Conservation (phyloP, 208 protist genomes). For the Naegleria gruberi region DNA sequence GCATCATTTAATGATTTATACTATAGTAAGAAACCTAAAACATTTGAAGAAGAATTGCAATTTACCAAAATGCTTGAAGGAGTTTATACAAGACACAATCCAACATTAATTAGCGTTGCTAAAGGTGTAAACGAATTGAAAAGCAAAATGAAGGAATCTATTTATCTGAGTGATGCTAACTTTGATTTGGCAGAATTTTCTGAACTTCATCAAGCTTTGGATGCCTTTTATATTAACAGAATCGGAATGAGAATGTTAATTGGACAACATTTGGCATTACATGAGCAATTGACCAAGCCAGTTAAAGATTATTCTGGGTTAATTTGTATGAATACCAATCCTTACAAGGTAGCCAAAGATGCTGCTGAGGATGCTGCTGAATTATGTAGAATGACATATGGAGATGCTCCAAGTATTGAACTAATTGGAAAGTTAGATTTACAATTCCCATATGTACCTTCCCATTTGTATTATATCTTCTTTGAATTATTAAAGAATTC, state of each 20-base stretch:
- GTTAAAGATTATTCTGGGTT: neutral
- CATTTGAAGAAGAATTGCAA: neutral
- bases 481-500: constrained; percentile 89
- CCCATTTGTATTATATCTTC: constrained; percentile 84
- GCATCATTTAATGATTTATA: neutral
- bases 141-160: neutral
- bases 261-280: constrained; percentile 5
- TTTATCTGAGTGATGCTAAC: neutral
- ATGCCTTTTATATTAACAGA: constrained; percentile 6
- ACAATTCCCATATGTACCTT: constrained; percentile 77
- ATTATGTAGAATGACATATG: constrained; percentile 73
- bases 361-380: constrained; percentile 71
- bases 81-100: neutral
- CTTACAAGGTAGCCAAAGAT: constrained; percentile 31
- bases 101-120: neutral
- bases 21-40: neutral
- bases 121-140: constrained; percentile 1
- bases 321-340: neutral
- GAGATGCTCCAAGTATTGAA: constrained; percentile 71
- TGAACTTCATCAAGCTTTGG: neutral
- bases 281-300: neutral
- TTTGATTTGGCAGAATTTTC: neutral
- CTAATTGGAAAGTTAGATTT: constrained; percentile 57
- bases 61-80: neutral
- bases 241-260: constrained; percentile 20